Percentiles rank a stretch among this genome's conserved stretches.
Conservation (phyloP, 345 rosid species). For the Punica granatum region DNA sequence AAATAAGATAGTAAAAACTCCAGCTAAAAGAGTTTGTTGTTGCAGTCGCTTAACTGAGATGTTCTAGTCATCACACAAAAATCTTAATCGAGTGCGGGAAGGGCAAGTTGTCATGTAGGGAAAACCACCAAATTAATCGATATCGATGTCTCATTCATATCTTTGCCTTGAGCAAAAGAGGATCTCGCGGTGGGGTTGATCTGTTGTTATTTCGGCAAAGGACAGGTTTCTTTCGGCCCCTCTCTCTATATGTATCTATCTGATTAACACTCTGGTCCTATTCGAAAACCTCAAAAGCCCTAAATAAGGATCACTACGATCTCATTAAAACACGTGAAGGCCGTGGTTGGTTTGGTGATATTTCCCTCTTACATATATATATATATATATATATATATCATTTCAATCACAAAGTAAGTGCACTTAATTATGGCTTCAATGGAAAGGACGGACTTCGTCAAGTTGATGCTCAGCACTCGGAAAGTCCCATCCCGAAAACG, state of each 20-base stretch:
- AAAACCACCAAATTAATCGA: neutral
- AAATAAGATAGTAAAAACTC: too few species aligned
- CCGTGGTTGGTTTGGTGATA: too few species aligned
- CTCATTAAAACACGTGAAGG: too few species aligned
- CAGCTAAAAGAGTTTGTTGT: too few species aligned
- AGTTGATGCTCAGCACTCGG: neutral
- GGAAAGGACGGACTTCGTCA: neutral
- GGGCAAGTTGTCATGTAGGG: neutral
- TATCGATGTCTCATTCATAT: neutral
- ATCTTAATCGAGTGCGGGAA: neutral
- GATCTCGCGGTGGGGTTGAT: neutral
- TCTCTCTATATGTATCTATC: too few species aligned
- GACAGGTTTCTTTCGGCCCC: too few species aligned
- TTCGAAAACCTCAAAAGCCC: too few species aligned
- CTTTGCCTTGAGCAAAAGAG: neutral
- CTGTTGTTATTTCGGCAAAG: neutral
- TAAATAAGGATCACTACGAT: too few species aligned
- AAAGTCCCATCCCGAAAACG: neutral
- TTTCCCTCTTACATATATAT: too few species aligned
- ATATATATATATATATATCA: too few species aligned
- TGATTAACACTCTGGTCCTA: too few species aligned
- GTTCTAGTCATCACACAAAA: neutral
- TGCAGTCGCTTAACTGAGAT: too few species aligned
- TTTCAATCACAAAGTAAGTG: neutral
- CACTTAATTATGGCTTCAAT: neutral